Evolutionary conservation across 768 basidiomycete genomes (phyloP).

Genomic region (Suillus paluster): DNA sequence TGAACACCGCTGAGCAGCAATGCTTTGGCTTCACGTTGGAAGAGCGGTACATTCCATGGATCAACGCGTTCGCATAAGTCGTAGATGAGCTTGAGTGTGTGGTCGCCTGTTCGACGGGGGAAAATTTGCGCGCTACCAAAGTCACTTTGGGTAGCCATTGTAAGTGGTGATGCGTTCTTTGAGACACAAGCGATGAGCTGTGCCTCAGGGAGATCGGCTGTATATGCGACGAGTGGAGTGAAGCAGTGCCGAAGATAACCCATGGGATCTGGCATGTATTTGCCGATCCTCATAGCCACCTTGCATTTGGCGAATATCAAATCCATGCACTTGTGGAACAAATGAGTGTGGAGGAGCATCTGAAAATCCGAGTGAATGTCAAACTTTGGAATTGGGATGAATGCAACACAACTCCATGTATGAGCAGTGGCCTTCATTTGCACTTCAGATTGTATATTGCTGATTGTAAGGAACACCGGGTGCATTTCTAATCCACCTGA

Average conservation of each 20-base stretch:
- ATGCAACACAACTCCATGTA: no score
- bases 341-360: no score
- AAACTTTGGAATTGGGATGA: no score
- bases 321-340: no score
- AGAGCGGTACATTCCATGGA: constrained; percentile 29
- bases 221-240: constrained; percentile 19
- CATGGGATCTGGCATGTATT: constrained; percentile 4
- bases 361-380: no score
- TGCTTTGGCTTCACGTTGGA: constrained; percentile 22
- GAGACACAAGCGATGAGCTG: constrained; percentile 9
- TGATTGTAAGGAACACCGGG: no score
- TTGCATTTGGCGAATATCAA: no score
- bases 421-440: no score
- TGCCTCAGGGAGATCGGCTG: constrained; percentile 9
- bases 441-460: no score
- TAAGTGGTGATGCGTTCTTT: constrained; percentile 11
- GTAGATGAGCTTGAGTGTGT: constrained; percentile 2
- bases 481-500: no score
- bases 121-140: constrained; percentile 2
- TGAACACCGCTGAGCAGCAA: constrained; percentile 12
- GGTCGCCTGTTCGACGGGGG: not conserved
- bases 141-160: not conserved
- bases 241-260: constrained; percentile 7
- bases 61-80: constrained; percentile 9
- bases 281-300: no score